A percentile compares a stretch with the other conserved stretches of the same genome.
Evolutionary conservation across 225 moss, liverwort and hornwort genomes (phyloP).

Genomic region (Anthoceros angustus): DNA sequence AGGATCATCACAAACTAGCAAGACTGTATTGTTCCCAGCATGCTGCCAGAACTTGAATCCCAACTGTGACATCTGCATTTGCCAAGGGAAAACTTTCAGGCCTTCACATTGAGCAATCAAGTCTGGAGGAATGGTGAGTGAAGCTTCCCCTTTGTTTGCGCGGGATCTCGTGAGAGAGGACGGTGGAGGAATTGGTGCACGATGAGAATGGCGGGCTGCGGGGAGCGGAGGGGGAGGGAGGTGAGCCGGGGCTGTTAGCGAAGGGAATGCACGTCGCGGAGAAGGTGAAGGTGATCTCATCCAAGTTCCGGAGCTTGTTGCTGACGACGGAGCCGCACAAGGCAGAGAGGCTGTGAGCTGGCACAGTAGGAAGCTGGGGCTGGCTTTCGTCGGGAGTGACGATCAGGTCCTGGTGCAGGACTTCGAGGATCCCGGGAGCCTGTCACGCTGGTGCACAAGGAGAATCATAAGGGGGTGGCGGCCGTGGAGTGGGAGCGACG

Average conservation of each 20-base stretch:
- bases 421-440: conserved; percentile 55
- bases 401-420: conserved; percentile 90
- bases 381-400: conserved; percentile 78
- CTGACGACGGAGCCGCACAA: conserved; percentile 11
- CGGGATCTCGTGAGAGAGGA: background rate
- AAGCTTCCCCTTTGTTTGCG: background rate
- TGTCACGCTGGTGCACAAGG: conserved; percentile 33
- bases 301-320: conserved; percentile 2
- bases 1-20: conserved; percentile 61
- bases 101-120: background rate
- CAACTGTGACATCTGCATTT: conserved; percentile 37
- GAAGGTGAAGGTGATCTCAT: background rate
- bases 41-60: conserved; percentile 66
- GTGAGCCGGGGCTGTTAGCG: background rate
- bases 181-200: background rate
- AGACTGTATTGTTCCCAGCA: conserved; percentile 77
- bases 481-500: conserved; percentile 91
- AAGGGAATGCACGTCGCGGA: background rate
- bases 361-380: conserved; percentile 82
- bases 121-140: too few species aligned
- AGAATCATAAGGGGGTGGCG: conserved; percentile 59
- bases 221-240: background rate
- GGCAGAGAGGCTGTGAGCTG: conserved; percentile 53
- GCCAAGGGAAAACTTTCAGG: conserved; percentile 4
- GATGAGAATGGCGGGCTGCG: background rate